Base-by-base conservation (phyloP, 108 stramenopile species). In the Schizochytrium sp. region DNA sequence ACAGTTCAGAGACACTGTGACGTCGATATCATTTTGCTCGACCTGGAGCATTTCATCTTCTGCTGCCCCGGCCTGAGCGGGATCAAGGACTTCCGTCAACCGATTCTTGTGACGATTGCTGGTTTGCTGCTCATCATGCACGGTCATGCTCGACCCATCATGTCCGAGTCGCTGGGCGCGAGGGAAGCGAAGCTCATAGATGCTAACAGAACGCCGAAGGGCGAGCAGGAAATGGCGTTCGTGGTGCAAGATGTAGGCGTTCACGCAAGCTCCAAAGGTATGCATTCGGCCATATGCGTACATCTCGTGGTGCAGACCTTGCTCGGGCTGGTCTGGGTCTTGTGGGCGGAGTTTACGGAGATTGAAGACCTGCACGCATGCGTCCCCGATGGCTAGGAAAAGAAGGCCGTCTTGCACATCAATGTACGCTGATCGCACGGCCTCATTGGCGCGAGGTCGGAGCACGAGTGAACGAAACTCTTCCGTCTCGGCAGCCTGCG, bases 181-280 rank as follows among this genome's bases (percentile, higher is more conserved):
- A 12, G 76, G 76, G 28, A 83, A 83, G 4, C 51, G 6, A 12
- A 83, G 76, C 76, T 47, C 45, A 4, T 53, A 83, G 3, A 83
- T 28, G 19, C 48, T 28, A 18, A 83, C 76, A 8, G 76, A 83
- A 16, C 51, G 19, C 0, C 76, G 45, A 43, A 83, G 25, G 51
- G 48, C 28, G 4, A 83, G 51, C n/a, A 83, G 48, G 51, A 83
- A 53, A 16, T 83, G 45, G 12, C 51, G 51, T 23, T 53, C 48
- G 76, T 53, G 28, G 4, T 34, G 76, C 45, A 83, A 34, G 16
- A 83, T 25, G 51, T 53, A 83, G 48, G 76, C 76, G 51, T 83
- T 83, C 76, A 83, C 76, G 51, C 76, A 83, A 34, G 76, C 51
- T 6, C 76, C 76, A 53, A 83, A 83, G 25, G 76, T 53, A 28